A percentile compares a stretch with the other conserved stretches of the same genome.
Evolutionary conservation across 2,329 filamentous ascomycete genomes (phyloP).

Genomic region (Ceratocystis lukuohia): DNA sequence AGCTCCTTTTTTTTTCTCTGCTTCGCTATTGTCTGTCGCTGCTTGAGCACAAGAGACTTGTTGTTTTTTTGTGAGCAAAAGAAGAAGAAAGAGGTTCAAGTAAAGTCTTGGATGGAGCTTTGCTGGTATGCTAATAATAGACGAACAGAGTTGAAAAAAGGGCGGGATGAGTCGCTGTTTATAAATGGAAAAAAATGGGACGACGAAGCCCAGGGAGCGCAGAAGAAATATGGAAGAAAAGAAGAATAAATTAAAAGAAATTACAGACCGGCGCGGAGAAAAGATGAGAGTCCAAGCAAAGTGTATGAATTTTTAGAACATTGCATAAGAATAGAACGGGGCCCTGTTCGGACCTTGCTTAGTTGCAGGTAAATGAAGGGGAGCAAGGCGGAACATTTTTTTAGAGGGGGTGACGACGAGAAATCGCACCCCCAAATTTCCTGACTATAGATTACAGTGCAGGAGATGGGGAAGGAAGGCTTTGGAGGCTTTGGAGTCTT

Average conservation of each 20-base stretch:
- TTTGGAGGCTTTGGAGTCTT: not conserved
- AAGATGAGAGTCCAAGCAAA: not conserved
- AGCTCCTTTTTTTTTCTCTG: not conserved
- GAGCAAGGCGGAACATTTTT: not conserved
- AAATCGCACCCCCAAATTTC: not conserved
- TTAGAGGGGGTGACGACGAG: not conserved
- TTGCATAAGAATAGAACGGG: conserved; percentile 6
- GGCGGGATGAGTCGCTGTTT: not conserved
- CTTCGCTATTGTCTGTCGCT: too few relatives aligned
- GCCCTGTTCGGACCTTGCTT: not conserved
- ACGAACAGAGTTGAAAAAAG: conserved; percentile 8
- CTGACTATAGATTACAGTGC: not conserved
- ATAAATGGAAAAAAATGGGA: conserved; percentile 6
- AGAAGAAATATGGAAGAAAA: conserved; percentile 3
- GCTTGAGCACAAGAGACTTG: too few relatives aligned
- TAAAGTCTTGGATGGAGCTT: conserved; percentile 7
- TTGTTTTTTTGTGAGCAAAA: not conserved
- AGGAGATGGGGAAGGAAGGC: not conserved
- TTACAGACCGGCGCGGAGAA: not conserved
- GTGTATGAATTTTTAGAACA: conserved; percentile 8
- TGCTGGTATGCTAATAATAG: conserved; percentile 4
- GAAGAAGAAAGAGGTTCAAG: conserved; percentile 5
- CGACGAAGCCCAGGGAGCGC: not conserved
- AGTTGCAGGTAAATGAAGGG: conserved; percentile 4
- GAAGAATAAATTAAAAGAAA: conserved; percentile 8